phyloP scores from a whole-genome alignment of 352 stramenopile species.

The Phytopythium aichiense region DNA sequence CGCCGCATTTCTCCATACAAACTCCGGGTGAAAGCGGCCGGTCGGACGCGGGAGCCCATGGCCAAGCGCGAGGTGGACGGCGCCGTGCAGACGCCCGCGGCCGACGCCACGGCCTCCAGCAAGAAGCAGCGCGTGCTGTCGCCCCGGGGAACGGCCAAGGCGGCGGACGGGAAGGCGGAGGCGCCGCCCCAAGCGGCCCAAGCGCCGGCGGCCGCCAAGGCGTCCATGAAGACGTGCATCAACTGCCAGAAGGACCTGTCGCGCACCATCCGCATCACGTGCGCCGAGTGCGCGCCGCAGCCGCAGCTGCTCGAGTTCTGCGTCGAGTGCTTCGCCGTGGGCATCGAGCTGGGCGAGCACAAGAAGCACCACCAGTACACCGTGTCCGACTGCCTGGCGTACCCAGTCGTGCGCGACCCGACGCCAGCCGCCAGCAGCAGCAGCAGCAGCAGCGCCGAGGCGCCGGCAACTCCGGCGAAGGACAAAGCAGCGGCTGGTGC shows the following conservation, averaged over 20 bases:
- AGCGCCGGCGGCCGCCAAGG: conserved; percentile 20
- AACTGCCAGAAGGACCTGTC: conserved; percentile 85
- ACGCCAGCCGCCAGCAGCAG: background rate
- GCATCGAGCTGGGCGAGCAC: conserved; percentile 71
- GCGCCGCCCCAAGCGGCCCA: too few species aligned
- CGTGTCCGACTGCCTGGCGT: conserved; percentile 81
- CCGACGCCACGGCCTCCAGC: conserved; percentile 12
- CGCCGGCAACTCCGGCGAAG: conserved; percentile 14
- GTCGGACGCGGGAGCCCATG: background rate
- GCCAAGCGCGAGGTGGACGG: conserved; percentile 12
- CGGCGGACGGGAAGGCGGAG: too few species aligned
- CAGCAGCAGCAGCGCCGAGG: conserved; percentile 5
- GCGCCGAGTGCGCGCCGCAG: conserved; percentile 57
- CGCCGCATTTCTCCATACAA: conserved; percentile 16
- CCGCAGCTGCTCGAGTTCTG: conserved; percentile 86
- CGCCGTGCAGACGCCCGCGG: conserved; percentile 15
- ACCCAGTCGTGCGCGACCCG: conserved; percentile 61
- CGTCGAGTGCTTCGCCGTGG: conserved; percentile 93
- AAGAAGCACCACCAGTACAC: conserved; percentile 81
- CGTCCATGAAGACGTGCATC: conserved; percentile 61
- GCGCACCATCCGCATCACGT: conserved; percentile 84
- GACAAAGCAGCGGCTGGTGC: conserved; percentile 3
- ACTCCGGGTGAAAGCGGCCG: conserved; percentile 13
- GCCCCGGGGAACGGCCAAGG: conserved; percentile 2
- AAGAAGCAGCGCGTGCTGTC: conserved; percentile 23